Base-by-base conservation (phyloP, 1,284 basidiomycete species). In the Porodaedalea pini region DNA sequence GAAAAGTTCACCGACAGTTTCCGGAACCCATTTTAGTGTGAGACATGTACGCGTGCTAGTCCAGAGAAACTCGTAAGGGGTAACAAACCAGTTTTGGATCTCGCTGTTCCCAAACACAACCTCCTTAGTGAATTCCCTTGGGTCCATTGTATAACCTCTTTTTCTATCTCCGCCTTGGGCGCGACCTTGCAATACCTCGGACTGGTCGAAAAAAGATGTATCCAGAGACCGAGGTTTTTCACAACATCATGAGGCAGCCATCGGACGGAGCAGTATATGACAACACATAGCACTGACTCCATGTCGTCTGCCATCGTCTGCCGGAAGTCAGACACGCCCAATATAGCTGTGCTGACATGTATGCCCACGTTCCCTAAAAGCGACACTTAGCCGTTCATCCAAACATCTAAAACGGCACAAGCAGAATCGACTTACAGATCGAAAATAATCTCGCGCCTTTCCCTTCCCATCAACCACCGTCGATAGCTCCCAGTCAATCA, bases 401-500 rank as follows among this genome's bases (percentile, higher is more conserved):
- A 19, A 2, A 10, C 1, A 11, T 7, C 17, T 23, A 17, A 8
- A 29, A 19, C 25, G 47, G 17, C 25, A 10, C 10, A 17, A 44
- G 4, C 41, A 2, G 23, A 44, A 17, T 7, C 68, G 57, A 1
- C 53, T n/a, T 1, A 61, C 61, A 13, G 73, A 72, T 60, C 73
- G 69, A 50, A 69, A 75, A 19, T 66, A 65, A 71, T 70, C 71
- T 4, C 73, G 73, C 2, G 72, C 71, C 71, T 73, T 54, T 8
- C 58, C 61, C 1, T 32, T 21, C 4, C 48, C 36, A 1, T 31
- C 39, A 4, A 52, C 40, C 3, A 51, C 36, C 19, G 63, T 64
- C 0, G 66, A 64, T 4, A 71, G 37, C 27, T 74, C 70, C 72
- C 72, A 74, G 52, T 75, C 71, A n/a, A n/a, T n/a, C n/a, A n/a